Base-by-base conservation (phyloP, 345 rosid genomes). In the Hypericum androsaemum region DNA sequence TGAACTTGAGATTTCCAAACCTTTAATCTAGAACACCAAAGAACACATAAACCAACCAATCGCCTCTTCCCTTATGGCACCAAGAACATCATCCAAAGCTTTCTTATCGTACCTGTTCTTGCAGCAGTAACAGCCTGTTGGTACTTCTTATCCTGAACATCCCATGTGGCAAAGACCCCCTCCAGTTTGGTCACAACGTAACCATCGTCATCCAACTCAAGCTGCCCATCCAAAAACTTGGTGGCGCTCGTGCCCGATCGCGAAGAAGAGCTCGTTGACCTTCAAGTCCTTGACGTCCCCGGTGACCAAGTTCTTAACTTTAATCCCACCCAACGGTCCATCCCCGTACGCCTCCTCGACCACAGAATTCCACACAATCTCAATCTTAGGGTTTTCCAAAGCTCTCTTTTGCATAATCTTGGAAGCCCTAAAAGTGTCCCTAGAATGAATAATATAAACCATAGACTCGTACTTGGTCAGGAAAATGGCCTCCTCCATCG, bases 241-340 rank as follows among this genome's bases (percentile, higher is more conserved):
- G 97, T 92, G 0, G 97, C 96, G 98, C 63, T 92, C 98, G 50
- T 92, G 98, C 13, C 98, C 98, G 48, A 88, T 88, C 14, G 98
- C 98, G 53, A 88, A 92, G 71, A 92, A 92, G 77, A 92, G 63
- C 10, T 96, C 98, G 13, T 74, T 64, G 5, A 74, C 98, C 70
- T 78, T 74, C 80, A 92, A 68, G 54, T 83, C 86, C 0, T 83
- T 60, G 42, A 88, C 75, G 49, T 78, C 78, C 1, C 85, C 95
- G 0, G 71, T 85, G 35, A 74, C 77, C 37, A 75, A 58, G 61
- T 88, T 85, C 86, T 78, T 81, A 63, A 92, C 77, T 71, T 83
- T 85, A 50, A 90, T 58, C 5, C 95, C 98, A 51, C 80, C 83
- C 56, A 92, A 72, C 12, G 41, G 53, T 40, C 73, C 67, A 7